Evolutionary conservation across 805 yeast species (phyloP), one percentile per base, ranked within the genome.

Genomic region (Yarrowia sp.): DNA sequence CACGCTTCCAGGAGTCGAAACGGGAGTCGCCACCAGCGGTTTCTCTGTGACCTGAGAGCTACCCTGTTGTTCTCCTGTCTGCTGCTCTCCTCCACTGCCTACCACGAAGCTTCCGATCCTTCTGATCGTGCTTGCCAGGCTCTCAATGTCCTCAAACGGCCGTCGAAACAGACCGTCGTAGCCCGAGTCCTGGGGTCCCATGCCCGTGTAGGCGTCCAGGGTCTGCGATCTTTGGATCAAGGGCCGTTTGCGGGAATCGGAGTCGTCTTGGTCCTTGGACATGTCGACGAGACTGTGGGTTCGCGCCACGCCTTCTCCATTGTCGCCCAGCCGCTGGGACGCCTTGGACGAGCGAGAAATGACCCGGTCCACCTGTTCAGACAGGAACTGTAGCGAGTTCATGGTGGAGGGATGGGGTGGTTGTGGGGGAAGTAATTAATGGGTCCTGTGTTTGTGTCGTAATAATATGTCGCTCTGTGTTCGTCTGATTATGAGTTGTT

Each of bases 331-430:
- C 10, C 65, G 66, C 69, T 56, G 50, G 5, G 50, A 50, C 52
- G 52, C 70, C 72, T 43, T 65, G 53, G 45, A 46, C 58, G 70
- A 55, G 43, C 72, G 73, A 42, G 75, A 74, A 38, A 74, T 72
- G 48, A 73, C 75, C 63, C 69, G 55, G 66, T 74, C 75, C 49
- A 74, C 75, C 67, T 72, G 75, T 22, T 71, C 71, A 35, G 76
- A 73, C 43, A 74, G 68, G 68, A 68, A 74, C 67, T 74, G 74
- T 0, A 74, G 72, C 41, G 76, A 74, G 72, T 74, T 74, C 76
- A 74, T 74, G 16, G 12, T 12, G 12, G 16, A 8, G 36, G n/a
- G 45, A 1, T 19, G 22, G 14, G 11, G 38, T 22, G 43, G 32
- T 11, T 46, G 50, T 46, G 50, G 16, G 8, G n/a, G 46, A 8